Evolutionary conservation across 1,284 basidiomycete species (phyloP).

Genomic region (Cryptococcus maquisensis): DNA sequence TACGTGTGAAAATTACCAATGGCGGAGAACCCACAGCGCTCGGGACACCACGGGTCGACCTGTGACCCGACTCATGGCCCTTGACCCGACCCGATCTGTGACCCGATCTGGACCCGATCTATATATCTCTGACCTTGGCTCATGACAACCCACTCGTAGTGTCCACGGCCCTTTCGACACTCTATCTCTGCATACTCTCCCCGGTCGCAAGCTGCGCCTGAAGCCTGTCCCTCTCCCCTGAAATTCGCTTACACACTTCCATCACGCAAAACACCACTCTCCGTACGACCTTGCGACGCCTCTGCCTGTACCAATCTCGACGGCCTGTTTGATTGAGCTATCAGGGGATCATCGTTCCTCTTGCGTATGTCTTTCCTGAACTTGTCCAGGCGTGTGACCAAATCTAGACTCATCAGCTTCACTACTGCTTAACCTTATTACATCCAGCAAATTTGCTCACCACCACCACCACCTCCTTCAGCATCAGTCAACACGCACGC

Average conservation of each 20-base stretch:
- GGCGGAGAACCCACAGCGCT: too few species aligned
- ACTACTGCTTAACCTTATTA: not conserved
- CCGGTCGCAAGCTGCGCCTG: too few species aligned
- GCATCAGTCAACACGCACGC: slow-evolving; percentile 1
- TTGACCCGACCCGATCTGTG: too few species aligned
- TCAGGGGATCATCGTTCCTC: slow-evolving; percentile 14
- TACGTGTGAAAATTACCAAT: too few species aligned
- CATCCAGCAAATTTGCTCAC: not conserved
- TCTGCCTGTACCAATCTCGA: slow-evolving; percentile 22
- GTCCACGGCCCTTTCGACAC: too few species aligned
- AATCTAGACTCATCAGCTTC: not conserved
- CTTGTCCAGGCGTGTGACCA: slow-evolving; percentile 4
- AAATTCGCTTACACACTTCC: slow-evolving; percentile 7
- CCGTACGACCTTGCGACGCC: not conserved
- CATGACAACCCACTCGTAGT: too few species aligned
- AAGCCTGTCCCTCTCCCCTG: not conserved
- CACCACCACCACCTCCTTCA: not conserved
- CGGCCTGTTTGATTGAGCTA: slow-evolving; percentile 6
- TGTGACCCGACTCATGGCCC: too few species aligned
- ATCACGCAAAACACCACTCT: slow-evolving; percentile 9
- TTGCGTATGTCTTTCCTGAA: slow-evolving; percentile 1
- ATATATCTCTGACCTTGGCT: too few species aligned
- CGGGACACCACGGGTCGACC: too few species aligned
- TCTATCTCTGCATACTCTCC: too few species aligned
- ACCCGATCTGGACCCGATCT: too few species aligned